Conservation (phyloP, 2,329 filamentous ascomycete species). For the Aspergillus thermomutatus region DNA sequence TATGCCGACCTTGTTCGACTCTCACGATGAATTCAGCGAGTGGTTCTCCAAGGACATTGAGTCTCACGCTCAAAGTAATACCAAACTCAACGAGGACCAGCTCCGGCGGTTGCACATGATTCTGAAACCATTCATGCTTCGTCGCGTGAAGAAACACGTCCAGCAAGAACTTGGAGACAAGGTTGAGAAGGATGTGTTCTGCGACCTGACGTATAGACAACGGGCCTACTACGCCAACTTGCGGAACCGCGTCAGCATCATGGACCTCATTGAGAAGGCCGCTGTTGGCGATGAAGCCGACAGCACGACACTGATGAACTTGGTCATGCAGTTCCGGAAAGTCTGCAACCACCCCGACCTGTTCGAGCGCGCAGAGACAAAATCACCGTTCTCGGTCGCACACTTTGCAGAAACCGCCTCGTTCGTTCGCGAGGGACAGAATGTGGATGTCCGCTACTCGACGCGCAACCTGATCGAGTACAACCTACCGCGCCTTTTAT, state of each 20-base stretch:
- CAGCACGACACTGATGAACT: constrained; percentile 94
- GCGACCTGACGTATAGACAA: constrained; percentile 93
- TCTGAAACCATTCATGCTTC: constrained; percentile 97
- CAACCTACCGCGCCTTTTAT: constrained; percentile 75
- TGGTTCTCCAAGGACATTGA: constrained; percentile 69
- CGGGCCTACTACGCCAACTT: constrained; percentile 89
- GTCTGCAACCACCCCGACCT: constrained; percentile 98
- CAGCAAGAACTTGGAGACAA: constrained; percentile 99
- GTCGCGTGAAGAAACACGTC: constrained; percentile 99
- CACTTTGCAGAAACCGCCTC: constrained; percentile 93
- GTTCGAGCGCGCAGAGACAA: constrained; percentile 90
- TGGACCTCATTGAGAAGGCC: constrained; percentile 97
- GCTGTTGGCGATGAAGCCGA: constrained; percentile 92
- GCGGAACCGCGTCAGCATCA: constrained; percentile 95
- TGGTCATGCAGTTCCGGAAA: constrained; percentile 99
- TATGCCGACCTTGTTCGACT: constrained; percentile 95
- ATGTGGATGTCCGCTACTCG: constrained; percentile 80
- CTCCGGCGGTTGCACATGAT: constrained; percentile 98
- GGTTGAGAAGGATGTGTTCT: constrained; percentile 95
- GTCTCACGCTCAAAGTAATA: constrained; percentile 97
- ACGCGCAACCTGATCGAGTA: constrained; percentile 84
- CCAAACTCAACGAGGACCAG: constrained; percentile 98
- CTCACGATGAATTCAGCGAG: constrained; percentile 52
- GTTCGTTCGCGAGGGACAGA: constrained; percentile 82
- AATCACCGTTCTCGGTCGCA: constrained; percentile 77